Evolutionary conservation across 2,329 filamentous ascomycete species (phyloP).

Genomic region (Verticillium klebahnii): DNA sequence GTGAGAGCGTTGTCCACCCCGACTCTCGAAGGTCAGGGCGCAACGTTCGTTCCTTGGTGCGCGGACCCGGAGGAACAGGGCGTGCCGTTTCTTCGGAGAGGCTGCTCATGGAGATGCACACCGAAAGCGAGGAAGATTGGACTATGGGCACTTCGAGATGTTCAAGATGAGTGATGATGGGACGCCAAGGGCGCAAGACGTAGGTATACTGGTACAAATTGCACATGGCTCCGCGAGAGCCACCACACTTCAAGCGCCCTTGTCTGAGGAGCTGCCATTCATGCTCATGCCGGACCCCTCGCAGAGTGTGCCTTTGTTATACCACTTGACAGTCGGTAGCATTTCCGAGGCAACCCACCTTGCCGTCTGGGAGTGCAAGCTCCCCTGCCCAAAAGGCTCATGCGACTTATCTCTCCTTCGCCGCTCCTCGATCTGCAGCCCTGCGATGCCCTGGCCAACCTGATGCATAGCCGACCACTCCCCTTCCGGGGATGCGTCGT

Average conservation of each 20-base stretch:
- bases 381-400: slow-evolving; percentile 52
- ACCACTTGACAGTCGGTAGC: slow-evolving; percentile 44
- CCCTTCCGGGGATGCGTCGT: slow-evolving; percentile 12
- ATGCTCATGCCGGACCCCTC: slow-evolving; percentile 34
- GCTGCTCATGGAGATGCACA: slow-evolving; percentile 46
- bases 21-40: slow-evolving; percentile 7
- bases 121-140: slow-evolving; percentile 28
- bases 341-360: slow-evolving; percentile 53
- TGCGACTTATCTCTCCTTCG: slow-evolving; percentile 38
- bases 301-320: slow-evolving; percentile 44
- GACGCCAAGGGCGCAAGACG: not conserved
- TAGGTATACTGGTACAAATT: not conserved
- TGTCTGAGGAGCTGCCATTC: not conserved
- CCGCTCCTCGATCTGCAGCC: slow-evolving; percentile 19
- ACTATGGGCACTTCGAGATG: slow-evolving; percentile 9
- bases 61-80: slow-evolving; percentile 26
- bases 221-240: not conserved
- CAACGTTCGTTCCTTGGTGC: slow-evolving; percentile 19
- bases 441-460: slow-evolving; percentile 22
- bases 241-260: not conserved
- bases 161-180: not conserved
- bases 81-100: slow-evolving; percentile 42
- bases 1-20: not conserved
- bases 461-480: slow-evolving; percentile 7
- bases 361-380: slow-evolving; percentile 53